These are phyloP conservation scores for Ajuga chamaepitys DNA, from an alignment of 257 asterid species.

Conservation along the genomic window DNA sequence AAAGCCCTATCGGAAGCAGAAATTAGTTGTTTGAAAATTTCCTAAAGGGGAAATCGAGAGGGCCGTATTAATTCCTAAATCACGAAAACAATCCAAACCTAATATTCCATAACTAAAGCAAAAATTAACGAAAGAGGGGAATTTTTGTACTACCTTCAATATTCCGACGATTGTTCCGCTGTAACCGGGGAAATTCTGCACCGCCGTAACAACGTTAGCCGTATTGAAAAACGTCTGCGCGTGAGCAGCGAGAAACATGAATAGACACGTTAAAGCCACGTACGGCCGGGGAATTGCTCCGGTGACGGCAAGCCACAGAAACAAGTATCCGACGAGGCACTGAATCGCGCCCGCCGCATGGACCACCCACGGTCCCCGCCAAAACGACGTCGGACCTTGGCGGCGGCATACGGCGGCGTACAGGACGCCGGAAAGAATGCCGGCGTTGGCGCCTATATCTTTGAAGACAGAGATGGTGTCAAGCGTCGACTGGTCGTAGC, in stretches of 20 bases:
- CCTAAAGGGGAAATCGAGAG: neutral
- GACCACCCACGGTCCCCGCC: constrained; percentile 76
- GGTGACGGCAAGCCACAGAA: constrained; percentile 76
- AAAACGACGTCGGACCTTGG: neutral
- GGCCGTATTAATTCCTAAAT: neutral
- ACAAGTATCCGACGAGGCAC: constrained; percentile 75
- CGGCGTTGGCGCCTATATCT: constrained; percentile 98
- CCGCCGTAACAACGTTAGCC: constrained; percentile 84
- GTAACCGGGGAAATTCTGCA: constrained; percentile 60
- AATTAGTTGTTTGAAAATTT: neutral
- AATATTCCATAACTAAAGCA: neutral
- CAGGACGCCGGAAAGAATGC: constrained; percentile 74
- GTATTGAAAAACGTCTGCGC: constrained; percentile 89
- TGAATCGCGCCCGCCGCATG: constrained; percentile 65
- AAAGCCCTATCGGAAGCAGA: no score
- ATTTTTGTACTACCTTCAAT: constrained; percentile 90
- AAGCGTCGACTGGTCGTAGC: constrained; percentile 77
- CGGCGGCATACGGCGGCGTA: constrained; percentile 38
- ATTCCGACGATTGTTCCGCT: constrained; percentile 88
- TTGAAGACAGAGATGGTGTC: constrained; percentile 84
- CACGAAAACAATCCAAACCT: no score
- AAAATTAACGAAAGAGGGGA: neutral
- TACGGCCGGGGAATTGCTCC: constrained; percentile 53
- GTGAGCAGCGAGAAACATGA: constrained; percentile 89
- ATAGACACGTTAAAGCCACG: constrained; percentile 51